Percentiles rank a stretch among this genome's conserved stretches.
Evolutionary conservation across 129 eudicot species (phyloP).

Genomic region (Saussurea involucrata): DNA sequence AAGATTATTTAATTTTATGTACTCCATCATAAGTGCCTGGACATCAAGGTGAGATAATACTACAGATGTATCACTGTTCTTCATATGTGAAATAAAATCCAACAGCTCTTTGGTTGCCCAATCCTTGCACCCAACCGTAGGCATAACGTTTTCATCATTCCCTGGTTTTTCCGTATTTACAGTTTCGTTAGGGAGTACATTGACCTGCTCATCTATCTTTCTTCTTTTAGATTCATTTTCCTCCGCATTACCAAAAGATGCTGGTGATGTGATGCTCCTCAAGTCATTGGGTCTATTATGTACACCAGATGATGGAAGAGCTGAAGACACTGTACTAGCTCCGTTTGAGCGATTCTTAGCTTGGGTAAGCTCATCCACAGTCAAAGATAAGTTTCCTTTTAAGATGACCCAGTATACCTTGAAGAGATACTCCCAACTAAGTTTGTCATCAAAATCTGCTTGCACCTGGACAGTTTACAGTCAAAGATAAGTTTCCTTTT

Average conservation of each 20-base stretch:
- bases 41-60: slow-evolving; percentile 78
- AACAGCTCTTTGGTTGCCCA: slow-evolving; percentile 89
- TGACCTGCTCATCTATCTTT: slow-evolving; percentile 35
- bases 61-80: slow-evolving; percentile 61
- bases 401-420: slow-evolving; percentile 84
- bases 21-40: slow-evolving; percentile 68
- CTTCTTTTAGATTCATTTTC: slow-evolving; percentile 40
- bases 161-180: slow-evolving; percentile 24
- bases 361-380: slow-evolving; percentile 57
- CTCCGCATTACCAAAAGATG: slow-evolving; percentile 33
- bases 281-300: slow-evolving; percentile 18
- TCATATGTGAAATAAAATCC: slow-evolving; percentile 84
- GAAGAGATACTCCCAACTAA: slow-evolving; percentile 98
- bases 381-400: slow-evolving; percentile 71
- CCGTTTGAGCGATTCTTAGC: slow-evolving; percentile 77
- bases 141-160: slow-evolving; percentile 11
- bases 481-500: too few relatives aligned
- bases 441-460: slow-evolving; percentile 93
- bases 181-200: slow-evolving; percentile 26
- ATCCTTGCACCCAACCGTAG: slow-evolving; percentile 26
- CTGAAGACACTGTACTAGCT: slow-evolving; percentile 24
- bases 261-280: slow-evolving; percentile 23
- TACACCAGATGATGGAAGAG: slow-evolving; percentile 25
- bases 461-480: slow-evolving; percentile 51
- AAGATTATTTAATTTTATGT: slow-evolving; percentile 70